Evolutionary conservation across 805 yeast genomes (phyloP).

Genomic region (Candida loeiensis): DNA sequence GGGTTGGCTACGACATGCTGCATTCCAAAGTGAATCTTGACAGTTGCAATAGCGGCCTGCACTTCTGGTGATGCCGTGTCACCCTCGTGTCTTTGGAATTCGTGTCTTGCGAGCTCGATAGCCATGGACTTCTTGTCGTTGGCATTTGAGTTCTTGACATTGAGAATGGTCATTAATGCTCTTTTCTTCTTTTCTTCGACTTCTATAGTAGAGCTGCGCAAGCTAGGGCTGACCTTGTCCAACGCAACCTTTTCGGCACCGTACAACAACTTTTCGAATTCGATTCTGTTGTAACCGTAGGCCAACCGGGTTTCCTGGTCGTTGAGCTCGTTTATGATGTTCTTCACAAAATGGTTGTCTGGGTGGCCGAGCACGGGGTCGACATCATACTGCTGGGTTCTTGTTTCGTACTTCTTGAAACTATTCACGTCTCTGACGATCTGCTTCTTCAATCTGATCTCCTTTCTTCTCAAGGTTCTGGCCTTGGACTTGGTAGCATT

Average conservation of each 20-base stretch:
- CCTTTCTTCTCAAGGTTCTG: conserved; percentile 35
- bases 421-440: conserved; percentile 40
- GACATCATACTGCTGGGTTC: conserved; percentile 35
- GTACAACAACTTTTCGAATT: conserved; percentile 70
- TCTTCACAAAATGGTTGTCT: conserved; percentile 60
- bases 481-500: conserved; percentile 31
- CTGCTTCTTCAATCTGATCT: conserved; percentile 38
- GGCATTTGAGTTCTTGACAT: conserved; percentile 65
- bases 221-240: conserved; percentile 31
- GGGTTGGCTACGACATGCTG: conserved; percentile 63
- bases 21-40: conserved; percentile 72
- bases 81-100: conserved; percentile 79
- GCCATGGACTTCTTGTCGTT: conserved; percentile 57
- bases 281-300: conserved; percentile 53
- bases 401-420: conserved; percentile 36
- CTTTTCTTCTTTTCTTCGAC: conserved; percentile 58
- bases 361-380: conserved; percentile 86
- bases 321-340: conserved; percentile 61
- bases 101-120: conserved; percentile 62
- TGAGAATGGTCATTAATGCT: conserved; percentile 66
- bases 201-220: conserved; percentile 11
- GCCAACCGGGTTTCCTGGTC: conserved; percentile 61
- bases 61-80: conserved; percentile 96
- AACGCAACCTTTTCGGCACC: conserved; percentile 70
- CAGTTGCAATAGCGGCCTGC: conserved; percentile 88